Base-by-base conservation (phyloP, 148 eudicot species). In the Vaccinium vitisidaea region DNA sequence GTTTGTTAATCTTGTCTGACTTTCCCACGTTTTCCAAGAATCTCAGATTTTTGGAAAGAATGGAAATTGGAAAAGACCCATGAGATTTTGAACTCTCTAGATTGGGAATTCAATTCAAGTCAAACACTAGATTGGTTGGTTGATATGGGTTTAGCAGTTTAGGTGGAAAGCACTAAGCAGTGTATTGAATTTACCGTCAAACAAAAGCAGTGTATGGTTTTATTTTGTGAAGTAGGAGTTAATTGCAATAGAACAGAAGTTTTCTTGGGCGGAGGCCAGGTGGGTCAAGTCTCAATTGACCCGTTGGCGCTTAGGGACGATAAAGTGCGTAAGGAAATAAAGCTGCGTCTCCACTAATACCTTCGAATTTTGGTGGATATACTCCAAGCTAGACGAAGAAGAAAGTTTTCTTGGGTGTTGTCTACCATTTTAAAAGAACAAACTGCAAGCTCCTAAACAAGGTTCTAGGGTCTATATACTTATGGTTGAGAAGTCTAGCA, bases 11-110 rank as follows among this genome's bases (percentile, higher is more conserved):
- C 25, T 78, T 63, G 43, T 63, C 67, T 84, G 59, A 13, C 50
- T 48, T 27, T 61, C 48, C 59, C 48, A 25, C 1, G 75, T 52
- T 61, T 10, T 27, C 1, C 71, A 39, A 65, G 14, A 21, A 32
- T 79, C 55, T 12, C 67, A 18, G 2, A 4, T 25, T 6, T 0
- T 3, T 19, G 13, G 25, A 27, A 55, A 74, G 5, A 77, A 48
- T n/a, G 81, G 27, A n/a, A 80, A 58, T 32, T 59, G 32, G 27
- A n/a, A 10, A 79, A 55, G 25, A 36, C 82, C 49, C 82, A 79
- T 32, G 11, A 2, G 32, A 50, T 23, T 52, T 52, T 55, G 19
- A 7, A 55, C 49, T 79, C 49, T 79, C 82, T 6, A 30, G 50
- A 4, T 56, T 56, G 80, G 59, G 23, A 56, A 56, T 55, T 32